Percentiles rank a stretch among this genome's conserved stretches.
phyloP scores from a whole-genome alignment of 495 filamentous ascomycete species.

The Aspergillus indologenus region DNA sequence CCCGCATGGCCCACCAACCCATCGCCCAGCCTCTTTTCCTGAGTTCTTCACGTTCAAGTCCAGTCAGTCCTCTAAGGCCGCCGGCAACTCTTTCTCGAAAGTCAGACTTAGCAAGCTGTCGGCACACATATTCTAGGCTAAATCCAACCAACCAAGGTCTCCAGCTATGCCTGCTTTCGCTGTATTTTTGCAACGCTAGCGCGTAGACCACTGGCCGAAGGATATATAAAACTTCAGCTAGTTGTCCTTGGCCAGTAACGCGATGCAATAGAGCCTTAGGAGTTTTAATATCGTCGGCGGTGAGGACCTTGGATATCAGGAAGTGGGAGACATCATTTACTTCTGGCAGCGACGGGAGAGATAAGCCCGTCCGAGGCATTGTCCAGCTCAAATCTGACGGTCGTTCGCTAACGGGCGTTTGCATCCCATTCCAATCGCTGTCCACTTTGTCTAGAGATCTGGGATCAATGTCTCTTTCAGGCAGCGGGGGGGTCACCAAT shows the following conservation, averaged over 20 bases:
- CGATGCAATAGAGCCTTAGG: conserved; percentile 75
- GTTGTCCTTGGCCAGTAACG: conserved; percentile 63
- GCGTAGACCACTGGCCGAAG: conserved; percentile 87
- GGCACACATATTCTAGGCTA: conserved; percentile 79
- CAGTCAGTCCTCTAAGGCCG: conserved; percentile 67
- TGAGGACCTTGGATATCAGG: conserved; percentile 86
- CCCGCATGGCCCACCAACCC: conserved; percentile 92
- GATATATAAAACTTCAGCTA: conserved; percentile 88
- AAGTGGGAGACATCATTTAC: conserved; percentile 77
- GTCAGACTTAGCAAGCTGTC: conserved; percentile 74
- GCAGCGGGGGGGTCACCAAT: conserved; percentile 78
- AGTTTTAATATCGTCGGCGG: conserved; percentile 93
- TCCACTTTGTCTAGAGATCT: conserved; percentile 57
- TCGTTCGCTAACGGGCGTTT: conserved; percentile 46
- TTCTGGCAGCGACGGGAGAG: conserved; percentile 75
- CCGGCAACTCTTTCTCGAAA: conserved; percentile 64
- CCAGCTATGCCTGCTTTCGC: conserved; percentile 65
- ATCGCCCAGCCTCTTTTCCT: conserved; percentile 80
- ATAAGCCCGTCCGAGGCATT: conserved; percentile 92
- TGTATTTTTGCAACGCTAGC: conserved; percentile 70
- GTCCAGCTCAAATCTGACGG: conserved; percentile 62
- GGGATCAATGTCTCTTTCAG: conserved; percentile 75
- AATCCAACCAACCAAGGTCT: conserved; percentile 87
- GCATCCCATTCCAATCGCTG: conserved; percentile 45
- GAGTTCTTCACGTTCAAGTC: conserved; percentile 85